phyloP scores from a whole-genome alignment of 73 alveolate species.

The Stentor roeselii region DNA sequence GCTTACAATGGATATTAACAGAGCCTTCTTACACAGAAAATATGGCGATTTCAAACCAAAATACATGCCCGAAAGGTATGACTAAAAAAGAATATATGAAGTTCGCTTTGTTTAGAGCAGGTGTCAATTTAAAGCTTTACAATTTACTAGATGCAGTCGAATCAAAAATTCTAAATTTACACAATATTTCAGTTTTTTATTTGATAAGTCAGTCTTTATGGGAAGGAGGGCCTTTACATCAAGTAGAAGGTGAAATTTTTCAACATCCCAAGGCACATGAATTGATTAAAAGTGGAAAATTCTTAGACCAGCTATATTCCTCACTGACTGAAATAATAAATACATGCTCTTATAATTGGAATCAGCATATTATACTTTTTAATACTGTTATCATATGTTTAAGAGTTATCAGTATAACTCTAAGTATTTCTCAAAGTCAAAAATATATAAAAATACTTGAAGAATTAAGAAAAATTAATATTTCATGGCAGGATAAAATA shows the following conservation, averaged over 20 bases:
- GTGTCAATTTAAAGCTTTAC: background rate
- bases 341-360: background rate
- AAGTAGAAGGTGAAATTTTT: no score
- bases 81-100: background rate
- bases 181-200: no score
- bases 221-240: background rate
- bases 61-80: background rate
- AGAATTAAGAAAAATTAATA: background rate
- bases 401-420: background rate
- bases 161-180: background rate
- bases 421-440: no score
- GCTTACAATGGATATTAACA: background rate
- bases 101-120: background rate
- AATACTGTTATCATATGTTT: no score
- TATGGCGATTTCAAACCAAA: background rate
- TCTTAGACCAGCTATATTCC: background rate
- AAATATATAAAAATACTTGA: no score
- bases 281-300: no score
- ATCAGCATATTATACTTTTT: background rate
- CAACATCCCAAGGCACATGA: no score
- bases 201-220: background rate
- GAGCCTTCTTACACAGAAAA: background rate
- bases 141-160: background rate
- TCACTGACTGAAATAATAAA: no score
- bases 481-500: background rate